These are phyloP conservation scores for Colletotrichum sp. DNA, from an alignment of 2,329 filamentous ascomycete species.

Conservation along the genomic window DNA sequence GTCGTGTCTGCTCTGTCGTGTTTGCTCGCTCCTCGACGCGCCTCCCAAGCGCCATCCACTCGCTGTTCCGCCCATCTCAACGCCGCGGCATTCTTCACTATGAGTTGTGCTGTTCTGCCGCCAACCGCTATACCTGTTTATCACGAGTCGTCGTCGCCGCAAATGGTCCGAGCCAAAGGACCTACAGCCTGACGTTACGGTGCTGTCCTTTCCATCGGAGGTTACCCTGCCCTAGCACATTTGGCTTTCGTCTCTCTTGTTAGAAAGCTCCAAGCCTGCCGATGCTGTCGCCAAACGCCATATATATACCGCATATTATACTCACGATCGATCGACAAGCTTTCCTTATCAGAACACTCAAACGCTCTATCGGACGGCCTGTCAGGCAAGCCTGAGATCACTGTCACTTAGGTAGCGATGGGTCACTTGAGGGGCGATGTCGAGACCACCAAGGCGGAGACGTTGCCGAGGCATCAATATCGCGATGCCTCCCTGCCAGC, in stretches of 20 bases:
- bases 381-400: neutral
- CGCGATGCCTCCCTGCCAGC: conserved; percentile 25
- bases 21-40: neutral
- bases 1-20: neutral
- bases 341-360: neutral
- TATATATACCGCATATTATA: neutral
- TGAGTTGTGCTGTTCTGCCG: neutral
- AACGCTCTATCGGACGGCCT: neutral
- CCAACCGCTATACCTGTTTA: neutral
- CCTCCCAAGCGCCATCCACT: neutral
- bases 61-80: neutral
- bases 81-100: neutral
- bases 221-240: neutral
- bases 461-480: neutral
- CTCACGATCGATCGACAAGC: neutral
- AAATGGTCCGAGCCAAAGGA: neutral
- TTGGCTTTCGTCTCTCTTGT: neutral
- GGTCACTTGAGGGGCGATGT: neutral
- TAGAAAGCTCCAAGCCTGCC: neutral
- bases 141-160: neutral
- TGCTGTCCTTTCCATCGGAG: neutral
- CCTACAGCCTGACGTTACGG: neutral
- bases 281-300: neutral
- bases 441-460: neutral
- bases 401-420: neutral